Evolutionary conservation across 1,284 basidiomycete genomes (phyloP).

Genomic region (Ceratobasidium sp.): DNA sequence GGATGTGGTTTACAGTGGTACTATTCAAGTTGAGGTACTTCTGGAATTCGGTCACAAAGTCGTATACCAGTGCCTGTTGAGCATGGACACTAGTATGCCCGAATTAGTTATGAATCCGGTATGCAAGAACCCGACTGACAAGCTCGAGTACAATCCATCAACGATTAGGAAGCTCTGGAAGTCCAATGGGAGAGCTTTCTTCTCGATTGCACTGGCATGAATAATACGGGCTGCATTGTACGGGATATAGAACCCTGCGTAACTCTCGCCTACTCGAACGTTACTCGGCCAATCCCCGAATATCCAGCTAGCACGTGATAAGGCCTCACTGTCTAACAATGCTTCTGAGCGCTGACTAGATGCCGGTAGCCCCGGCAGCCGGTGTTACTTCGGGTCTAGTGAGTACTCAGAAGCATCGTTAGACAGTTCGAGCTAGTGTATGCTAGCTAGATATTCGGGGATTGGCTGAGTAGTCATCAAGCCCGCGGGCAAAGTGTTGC

Average conservation of each 20-base stretch:
- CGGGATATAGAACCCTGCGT: conserved; percentile 48
- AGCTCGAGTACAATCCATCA: conserved; percentile 44
- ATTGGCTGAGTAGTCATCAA: background rate
- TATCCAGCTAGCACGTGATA: too few relatives aligned
- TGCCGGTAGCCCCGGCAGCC: too few relatives aligned
- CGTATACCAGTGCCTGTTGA: conserved; percentile 42
- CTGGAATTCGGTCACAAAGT: conserved; percentile 42
- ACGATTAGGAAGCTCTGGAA: conserved; percentile 45
- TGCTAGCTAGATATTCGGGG: too few relatives aligned
- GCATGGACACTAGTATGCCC: conserved; percentile 37
- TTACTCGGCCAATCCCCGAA: too few relatives aligned
- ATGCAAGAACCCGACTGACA: conserved; percentile 39
- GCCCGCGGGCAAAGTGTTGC: conserved; percentile 43
- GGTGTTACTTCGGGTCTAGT: too few relatives aligned
- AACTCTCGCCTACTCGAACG: conserved; percentile 18
- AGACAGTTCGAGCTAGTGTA: too few relatives aligned
- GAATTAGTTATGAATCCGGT: background rate
- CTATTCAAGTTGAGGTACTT: conserved; percentile 45
- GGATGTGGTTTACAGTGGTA: conserved; percentile 28
- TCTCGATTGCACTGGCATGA: conserved; percentile 43
- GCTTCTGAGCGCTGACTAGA: too few relatives aligned
- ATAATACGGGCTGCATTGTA: conserved; percentile 50
- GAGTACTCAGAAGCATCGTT: too few relatives aligned
- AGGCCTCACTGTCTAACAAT: too few relatives aligned
- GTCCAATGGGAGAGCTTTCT: conserved; percentile 32